Conservation (phyloP, 495 filamentous ascomycete species). For the Aspergillus campestris region DNA sequence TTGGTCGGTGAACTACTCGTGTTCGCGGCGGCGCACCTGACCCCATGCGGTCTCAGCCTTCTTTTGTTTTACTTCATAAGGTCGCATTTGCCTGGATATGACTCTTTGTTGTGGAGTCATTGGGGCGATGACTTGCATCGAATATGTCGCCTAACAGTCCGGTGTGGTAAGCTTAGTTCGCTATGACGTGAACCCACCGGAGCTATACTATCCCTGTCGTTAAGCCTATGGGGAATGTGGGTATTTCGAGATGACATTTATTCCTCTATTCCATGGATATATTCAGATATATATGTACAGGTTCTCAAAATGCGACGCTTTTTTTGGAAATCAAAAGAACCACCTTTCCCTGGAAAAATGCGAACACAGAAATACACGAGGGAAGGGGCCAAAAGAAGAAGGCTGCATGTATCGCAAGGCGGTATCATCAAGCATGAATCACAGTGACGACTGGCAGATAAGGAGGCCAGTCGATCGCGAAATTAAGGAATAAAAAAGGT, state of each 20-base stretch:
- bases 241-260: not conserved
- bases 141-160: too few species aligned
- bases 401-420: constrained; percentile 18
- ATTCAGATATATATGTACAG: constrained; percentile 5
- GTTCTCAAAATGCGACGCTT: constrained; percentile 3
- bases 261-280: constrained; percentile 1
- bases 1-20: not conserved
- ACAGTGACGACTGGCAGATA: constrained; percentile 1
- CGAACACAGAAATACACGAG: constrained; percentile 1
- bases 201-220: too few species aligned
- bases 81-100: too few species aligned
- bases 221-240: too few species aligned
- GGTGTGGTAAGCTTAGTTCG: too few species aligned
- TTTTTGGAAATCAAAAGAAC: constrained; percentile 4
- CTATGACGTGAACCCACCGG: too few species aligned
- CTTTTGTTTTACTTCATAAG: too few species aligned
- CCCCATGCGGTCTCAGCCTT: too few species aligned
- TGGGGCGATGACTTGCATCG: not conserved
- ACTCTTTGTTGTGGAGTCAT: too few species aligned
- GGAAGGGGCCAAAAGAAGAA: constrained; percentile 4
- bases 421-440: constrained; percentile 19
- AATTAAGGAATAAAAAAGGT: constrained; percentile 19
- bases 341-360: constrained; percentile 4
- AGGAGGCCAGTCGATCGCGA: constrained; percentile 9
- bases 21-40: too few species aligned